Evolutionary conservation across 257 asterid genomes (phyloP).

Genomic region (Penstemon eatonii): DNA sequence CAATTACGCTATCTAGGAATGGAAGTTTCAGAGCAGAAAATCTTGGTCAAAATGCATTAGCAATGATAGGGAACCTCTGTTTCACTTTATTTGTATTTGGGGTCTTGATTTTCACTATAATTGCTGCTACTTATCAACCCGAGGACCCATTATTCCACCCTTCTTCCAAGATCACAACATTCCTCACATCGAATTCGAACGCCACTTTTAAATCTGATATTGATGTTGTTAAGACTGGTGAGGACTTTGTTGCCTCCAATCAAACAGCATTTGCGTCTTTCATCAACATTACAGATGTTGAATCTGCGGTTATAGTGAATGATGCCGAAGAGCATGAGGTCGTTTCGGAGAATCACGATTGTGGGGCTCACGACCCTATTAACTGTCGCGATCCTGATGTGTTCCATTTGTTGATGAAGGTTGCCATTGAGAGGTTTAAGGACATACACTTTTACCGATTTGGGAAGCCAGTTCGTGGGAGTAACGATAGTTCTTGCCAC

Average conservation of each 20-base stretch:
- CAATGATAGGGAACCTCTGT: constrained; percentile 78
- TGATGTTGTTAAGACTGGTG: constrained; percentile 83
- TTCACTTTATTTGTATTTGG: constrained; percentile 76
- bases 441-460: constrained; percentile 52
- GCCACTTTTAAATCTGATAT: constrained; percentile 81
- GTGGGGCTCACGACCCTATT: constrained; percentile 59
- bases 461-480: no score
- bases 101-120: constrained; percentile 77
- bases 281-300: constrained; percentile 83
- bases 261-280: constrained; percentile 71
- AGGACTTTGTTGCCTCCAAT: constrained; percentile 75
- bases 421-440: constrained; percentile 63
- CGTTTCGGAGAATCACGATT: constrained; percentile 33
- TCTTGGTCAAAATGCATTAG: constrained; percentile 72
- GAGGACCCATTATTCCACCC: constrained; percentile 92
- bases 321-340: constrained; percentile 9
- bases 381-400: constrained; percentile 80
- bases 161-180: constrained; percentile 73
- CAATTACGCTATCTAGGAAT: constrained; percentile 43
- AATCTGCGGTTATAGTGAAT: constrained; percentile 25
- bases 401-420: constrained; percentile 75
- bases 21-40: constrained; percentile 78
- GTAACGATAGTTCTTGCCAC: constrained; percentile 53
- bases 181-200: constrained; percentile 76
- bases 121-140: constrained; percentile 91